phyloP scores from a whole-genome alignment of 225 moss, liverwort and hornwort species.

The Thuidium tamariscinum region DNA sequence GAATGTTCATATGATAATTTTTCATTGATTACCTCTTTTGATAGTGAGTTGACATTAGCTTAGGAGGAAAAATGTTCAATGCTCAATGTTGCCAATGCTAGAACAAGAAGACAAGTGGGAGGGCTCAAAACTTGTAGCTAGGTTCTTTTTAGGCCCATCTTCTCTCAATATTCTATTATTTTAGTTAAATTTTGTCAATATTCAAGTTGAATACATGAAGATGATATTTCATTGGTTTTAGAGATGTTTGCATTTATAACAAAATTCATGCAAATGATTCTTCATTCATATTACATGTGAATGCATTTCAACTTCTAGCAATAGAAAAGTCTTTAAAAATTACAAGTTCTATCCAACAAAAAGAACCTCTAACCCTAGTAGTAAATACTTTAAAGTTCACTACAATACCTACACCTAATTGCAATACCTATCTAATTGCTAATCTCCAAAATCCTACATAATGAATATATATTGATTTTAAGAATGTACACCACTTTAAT shows the following conservation, averaged over 20 bases:
- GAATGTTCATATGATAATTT: neutral
- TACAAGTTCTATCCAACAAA: neutral
- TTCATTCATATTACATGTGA: too few relatives aligned
- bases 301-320: neutral
- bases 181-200: neutral
- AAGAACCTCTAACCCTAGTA: fast-evolving
- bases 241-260: neutral
- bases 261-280: too few relatives aligned
- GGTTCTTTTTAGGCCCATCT: neutral
- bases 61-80: neutral
- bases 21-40: neutral
- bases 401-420: neutral
- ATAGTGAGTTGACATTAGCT: neutral
- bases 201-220: neutral
- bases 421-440: neutral
- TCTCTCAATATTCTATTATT: neutral
- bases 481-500: neutral
- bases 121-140: neutral
- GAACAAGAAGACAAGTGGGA: neutral
- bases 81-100: neutral
- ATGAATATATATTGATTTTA: neutral
- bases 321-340: neutral
- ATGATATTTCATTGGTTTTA: neutral
- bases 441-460: neutral
- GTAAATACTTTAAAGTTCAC: neutral